Conservation (phyloP, 495 filamentous ascomycete species). For the Astrocystis sublimbata region DNA sequence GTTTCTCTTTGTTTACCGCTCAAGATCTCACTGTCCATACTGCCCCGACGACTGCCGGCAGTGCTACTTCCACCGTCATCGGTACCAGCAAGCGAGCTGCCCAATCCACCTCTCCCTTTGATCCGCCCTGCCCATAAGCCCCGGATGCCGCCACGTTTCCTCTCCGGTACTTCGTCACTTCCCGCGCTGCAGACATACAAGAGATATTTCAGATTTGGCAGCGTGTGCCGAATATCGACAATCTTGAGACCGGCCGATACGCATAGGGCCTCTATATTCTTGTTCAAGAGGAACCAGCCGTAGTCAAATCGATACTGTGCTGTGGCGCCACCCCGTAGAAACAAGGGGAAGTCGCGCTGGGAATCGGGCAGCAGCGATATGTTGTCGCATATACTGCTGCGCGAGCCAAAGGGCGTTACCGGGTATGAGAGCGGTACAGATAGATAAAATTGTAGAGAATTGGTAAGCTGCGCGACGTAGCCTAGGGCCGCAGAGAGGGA, state of each 20-base stretch:
- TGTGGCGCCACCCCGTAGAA: conserved; percentile 64
- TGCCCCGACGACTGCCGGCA: conserved; percentile 49
- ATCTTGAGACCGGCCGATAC: conserved; percentile 70
- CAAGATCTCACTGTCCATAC: conserved; percentile 45
- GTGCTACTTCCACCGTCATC: conserved; percentile 41
- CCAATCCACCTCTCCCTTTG: conserved; percentile 19
- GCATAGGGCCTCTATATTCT: conserved; percentile 86
- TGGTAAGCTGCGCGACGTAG: conserved; percentile 72
- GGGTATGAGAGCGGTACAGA: conserved; percentile 79
- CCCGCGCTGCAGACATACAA: conserved; percentile 81
- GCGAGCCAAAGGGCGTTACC: conserved; percentile 67
- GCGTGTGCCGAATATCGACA: conserved; percentile 84
- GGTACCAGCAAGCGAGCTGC: conserved; percentile 20
- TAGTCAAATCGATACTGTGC: conserved; percentile 91
- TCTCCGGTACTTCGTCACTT: conserved; percentile 70
- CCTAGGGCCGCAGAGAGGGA: conserved; percentile 79
- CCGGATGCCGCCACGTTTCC: conserved; percentile 75
- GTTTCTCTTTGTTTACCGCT: conserved; percentile 39
- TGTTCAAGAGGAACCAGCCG: conserved; percentile 90
- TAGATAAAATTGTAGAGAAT: conserved; percentile 82
- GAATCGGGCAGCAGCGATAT: conserved; percentile 65
- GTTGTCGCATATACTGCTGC: conserved; percentile 75
- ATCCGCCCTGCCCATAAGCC: conserved; percentile 57
- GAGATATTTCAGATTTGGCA: conserved; percentile 93
- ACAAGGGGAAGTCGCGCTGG: conserved; percentile 76